Base-by-base conservation (phyloP, 2,329 filamentous ascomycete species). In the Myriosclerotinia scirpicola region DNA sequence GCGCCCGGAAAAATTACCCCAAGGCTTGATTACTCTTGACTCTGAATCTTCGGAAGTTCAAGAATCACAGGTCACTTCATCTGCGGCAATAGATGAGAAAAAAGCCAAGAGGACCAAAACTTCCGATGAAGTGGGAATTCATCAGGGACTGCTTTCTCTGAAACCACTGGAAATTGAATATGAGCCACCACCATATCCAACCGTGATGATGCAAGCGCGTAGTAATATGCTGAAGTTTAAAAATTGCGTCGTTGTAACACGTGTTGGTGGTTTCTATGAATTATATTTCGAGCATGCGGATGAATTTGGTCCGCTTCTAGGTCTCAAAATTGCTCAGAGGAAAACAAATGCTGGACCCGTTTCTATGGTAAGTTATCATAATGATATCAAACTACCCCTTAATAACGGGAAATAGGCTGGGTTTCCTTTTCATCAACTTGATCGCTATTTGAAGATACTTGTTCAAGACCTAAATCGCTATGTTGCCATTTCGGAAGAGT, bases 251-350 rank as follows among this genome's bases (percentile, higher is more conserved):
- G 78, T 99, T 9, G 80, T 99, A 68, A 99, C 95, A 5, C 87
- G 94, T 66, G 93, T 99, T 38, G 95, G 95, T 66, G 90, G 93
- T 68, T 99, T 99, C 79, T 99, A 98, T 79, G 95, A 99, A 85
- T 81, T 99, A 67, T 99, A 99, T 80, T 96, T 98, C 77, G 90
- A 96, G 73, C 93, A 99, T 77, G 95, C 96, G 14, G 91, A 96
- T 67, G 89, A 97, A 75, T 90, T 90, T 77, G 94, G 90, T 1
- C 91, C 93, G 1, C 81, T 96, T 54, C 82, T 99, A 70, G 95
- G 93, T 73, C 80, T 99, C 75, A 98, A 97, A 78, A 87, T 96
- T 65, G 88, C 90, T 2, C 85, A 85, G 65, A 95, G 92, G 77
- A 93, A 87, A 78, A 92, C 90, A n/a, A 90, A 80, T 65, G 88